phyloP scores from a whole-genome alignment of 2,329 filamentous ascomycete species.

The Neonectria magnoliae region DNA sequence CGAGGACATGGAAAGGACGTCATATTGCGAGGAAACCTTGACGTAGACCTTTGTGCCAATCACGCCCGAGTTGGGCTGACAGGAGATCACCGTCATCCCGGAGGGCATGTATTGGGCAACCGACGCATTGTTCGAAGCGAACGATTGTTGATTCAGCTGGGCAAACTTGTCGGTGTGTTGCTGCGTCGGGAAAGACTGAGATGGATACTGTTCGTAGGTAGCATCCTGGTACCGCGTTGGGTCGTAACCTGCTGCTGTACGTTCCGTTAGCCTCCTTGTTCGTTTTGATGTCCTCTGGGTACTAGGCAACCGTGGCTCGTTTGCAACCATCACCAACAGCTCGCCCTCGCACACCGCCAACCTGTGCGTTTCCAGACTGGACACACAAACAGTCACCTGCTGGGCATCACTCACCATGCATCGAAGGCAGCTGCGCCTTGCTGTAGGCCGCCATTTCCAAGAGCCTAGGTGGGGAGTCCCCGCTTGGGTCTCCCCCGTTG shows the following conservation, averaged over 20 bases:
- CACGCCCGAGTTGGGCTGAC: constrained; percentile 73
- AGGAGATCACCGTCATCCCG: constrained; percentile 71
- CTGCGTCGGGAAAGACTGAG: constrained; percentile 58
- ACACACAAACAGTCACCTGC: constrained; percentile 31
- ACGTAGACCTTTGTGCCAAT: constrained; percentile 77
- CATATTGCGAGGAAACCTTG: constrained; percentile 79
- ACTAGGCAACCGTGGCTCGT: neutral
- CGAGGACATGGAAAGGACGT: constrained; percentile 70
- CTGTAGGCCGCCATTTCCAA: constrained; percentile 67
- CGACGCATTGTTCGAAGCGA: constrained; percentile 68
- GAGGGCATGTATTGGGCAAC: constrained; percentile 74
- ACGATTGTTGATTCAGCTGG: constrained; percentile 66
- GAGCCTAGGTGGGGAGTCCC: constrained; percentile 63
- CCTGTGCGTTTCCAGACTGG: neutral
- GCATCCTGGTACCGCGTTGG: constrained; percentile 69
- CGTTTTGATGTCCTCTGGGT: neutral
- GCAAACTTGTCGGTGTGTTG: constrained; percentile 61
- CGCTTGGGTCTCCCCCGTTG: constrained; percentile 63
- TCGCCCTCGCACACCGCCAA: neutral
- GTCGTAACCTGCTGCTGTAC: constrained; percentile 61
- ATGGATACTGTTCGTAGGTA: constrained; percentile 62
- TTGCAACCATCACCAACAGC: neutral
- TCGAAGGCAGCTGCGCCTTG: constrained; percentile 79
- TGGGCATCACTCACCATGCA: constrained; percentile 76
- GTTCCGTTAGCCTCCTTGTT: constrained; percentile 24